Percentiles rank a stretch among this genome's conserved stretches.
Evolutionary conservation across 2,329 filamentous ascomycete genomes (phyloP).

Genomic region (Apiospora sp.): DNA sequence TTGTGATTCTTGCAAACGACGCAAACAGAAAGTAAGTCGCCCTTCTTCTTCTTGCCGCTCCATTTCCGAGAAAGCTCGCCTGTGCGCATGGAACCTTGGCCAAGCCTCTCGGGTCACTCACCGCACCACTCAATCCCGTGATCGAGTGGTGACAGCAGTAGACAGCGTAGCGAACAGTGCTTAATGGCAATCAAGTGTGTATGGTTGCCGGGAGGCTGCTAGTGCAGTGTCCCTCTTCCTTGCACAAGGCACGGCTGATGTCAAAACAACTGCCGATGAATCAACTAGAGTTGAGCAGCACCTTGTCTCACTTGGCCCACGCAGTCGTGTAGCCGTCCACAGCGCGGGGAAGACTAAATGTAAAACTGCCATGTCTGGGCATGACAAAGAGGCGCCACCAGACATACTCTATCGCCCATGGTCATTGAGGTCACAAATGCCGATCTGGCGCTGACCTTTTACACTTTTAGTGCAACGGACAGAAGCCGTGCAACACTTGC

Average conservation of each 20-base stretch:
- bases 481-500: constrained; percentile 65
- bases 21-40: constrained; percentile 70
- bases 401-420: constrained; percentile 22
- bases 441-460: constrained; percentile 26
- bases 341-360: constrained; percentile 25
- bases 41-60: not conserved
- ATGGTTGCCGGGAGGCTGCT: not conserved
- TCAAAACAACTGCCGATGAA: constrained; percentile 11
- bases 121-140: not conserved
- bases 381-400: constrained; percentile 15
- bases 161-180: not conserved
- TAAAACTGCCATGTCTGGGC: constrained; percentile 23
- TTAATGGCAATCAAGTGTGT: not conserved
- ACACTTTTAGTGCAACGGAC: constrained; percentile 62
- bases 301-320: constrained; percentile 33
- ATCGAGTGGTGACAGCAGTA: constrained; percentile 13
- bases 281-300: constrained; percentile 16
- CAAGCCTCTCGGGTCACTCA: not conserved
- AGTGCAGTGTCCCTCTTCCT: constrained; percentile 5
- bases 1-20: constrained; percentile 70
- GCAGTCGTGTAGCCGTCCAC: constrained; percentile 35
- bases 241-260: constrained; percentile 8
- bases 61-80: constrained; percentile 4
- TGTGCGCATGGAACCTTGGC: constrained; percentile 5
- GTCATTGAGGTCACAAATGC: constrained; percentile 13